Conservation (phyloP, 768 basidiomycete genomes). For the Steccherinum ochraceum region DNA sequence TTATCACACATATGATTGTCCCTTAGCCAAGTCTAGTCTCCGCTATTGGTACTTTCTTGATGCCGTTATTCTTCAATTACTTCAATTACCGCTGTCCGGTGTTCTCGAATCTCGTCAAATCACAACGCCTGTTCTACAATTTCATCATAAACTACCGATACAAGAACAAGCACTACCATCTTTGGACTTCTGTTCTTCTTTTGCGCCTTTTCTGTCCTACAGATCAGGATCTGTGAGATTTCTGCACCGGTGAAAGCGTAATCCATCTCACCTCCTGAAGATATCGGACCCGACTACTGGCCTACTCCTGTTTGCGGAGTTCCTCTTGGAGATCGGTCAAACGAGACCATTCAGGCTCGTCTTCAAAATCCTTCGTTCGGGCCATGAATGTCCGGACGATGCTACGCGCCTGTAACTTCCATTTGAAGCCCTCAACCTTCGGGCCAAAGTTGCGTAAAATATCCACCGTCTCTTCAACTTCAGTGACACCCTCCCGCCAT, state of each 20-base stretch:
- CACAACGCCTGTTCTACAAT: neutral
- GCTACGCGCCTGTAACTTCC: constrained; percentile 84
- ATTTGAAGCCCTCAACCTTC: constrained; percentile 51
- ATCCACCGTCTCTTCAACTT: constrained; percentile 82
- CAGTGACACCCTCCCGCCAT: constrained; percentile 72
- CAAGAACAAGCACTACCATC: neutral
- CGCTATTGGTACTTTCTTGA: neutral
- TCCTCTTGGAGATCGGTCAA: constrained; percentile 65
- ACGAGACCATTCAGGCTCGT: constrained; percentile 77
- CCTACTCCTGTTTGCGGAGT: constrained; percentile 17
- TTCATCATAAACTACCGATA: neutral
- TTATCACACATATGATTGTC: neutral
- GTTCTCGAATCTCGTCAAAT: neutral
- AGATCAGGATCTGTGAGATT: neutral
- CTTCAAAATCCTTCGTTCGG: constrained; percentile 78
- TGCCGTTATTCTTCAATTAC: neutral
- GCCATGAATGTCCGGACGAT: constrained; percentile 87
- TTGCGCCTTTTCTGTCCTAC: neutral
- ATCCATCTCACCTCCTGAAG: constrained; percentile 14
- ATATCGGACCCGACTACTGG: neutral
- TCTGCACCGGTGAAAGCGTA: neutral
- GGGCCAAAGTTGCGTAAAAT: constrained; percentile 81
- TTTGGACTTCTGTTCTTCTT: neutral
- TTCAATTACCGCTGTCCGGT: neutral
- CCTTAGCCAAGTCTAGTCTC: too few species aligned